Percentiles rank a stretch among this genome's conserved stretches.
Conservation (phyloP, 306 rosid species). For the Neltuma alba region DNA sequence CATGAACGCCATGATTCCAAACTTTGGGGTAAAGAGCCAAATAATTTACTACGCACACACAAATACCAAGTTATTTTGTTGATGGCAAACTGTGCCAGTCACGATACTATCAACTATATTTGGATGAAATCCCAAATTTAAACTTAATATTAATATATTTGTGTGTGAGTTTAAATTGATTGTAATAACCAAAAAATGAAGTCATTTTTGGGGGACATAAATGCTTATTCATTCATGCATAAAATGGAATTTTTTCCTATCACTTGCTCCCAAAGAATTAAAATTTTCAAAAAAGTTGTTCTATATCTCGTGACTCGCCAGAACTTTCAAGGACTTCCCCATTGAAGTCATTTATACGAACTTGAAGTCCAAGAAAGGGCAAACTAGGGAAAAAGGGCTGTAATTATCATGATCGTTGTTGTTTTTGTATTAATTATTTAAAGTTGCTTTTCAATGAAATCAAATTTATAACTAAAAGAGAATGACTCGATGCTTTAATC, state of each 20-base stretch:
- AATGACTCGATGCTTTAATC: no score
- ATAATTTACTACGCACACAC: not conserved
- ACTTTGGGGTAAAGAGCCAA: not conserved
- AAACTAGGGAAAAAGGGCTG: not conserved
- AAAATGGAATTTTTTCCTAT: no score
- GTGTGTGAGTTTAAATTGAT: no score
- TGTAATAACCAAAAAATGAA: no score
- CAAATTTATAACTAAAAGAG: not conserved
- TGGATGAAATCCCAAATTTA: no score
- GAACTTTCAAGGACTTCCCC: not conserved
- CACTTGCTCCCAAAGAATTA: not conserved
- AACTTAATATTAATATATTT: no score
- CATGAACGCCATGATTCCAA: not conserved
- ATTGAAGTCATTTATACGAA: not conserved
- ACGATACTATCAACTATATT: no score
- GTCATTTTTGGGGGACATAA: no score
- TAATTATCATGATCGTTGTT: not conserved
- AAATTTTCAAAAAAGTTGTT: not conserved
- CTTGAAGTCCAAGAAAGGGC: not conserved
- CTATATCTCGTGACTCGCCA: not conserved
- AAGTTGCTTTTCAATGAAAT: not conserved
- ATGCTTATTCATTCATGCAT: no score
- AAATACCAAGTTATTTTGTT: no score
- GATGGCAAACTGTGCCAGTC: no score
- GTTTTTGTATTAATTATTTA: not conserved